Base-by-base conservation (phyloP, 2,329 filamentous ascomycete genomes). In the Curvularia sp. region DNA sequence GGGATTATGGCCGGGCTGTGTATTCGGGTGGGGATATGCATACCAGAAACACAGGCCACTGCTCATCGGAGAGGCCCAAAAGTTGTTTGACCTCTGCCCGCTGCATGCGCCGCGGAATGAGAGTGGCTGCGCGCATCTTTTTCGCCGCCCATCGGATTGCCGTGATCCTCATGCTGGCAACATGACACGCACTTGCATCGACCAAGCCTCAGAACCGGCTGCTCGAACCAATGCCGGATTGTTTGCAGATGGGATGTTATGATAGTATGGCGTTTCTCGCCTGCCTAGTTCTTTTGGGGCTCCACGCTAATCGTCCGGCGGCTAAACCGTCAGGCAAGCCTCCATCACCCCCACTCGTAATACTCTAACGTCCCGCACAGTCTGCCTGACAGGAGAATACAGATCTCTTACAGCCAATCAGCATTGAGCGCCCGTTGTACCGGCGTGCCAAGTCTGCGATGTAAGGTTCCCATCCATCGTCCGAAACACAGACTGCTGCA, bases 21-120 rank as follows among this genome's bases (percentile, higher is more conserved):
- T n/a, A 15, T 28, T 18, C 1, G n/a, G 27, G 10, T 5, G 8
- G 12, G n/a, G 21, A 27, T n/a, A 23, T 19, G n/a, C 25, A 45
- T 48, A 57, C 54, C 27, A 57, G n/a, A 10, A 57, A 57, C 5
- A 38, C 15, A 23, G 54, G 49, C 54, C 54, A 57, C 42, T 57
- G 54, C 38, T 48, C 10, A 15, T 57, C 42, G 9, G 54, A 57
- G 10, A 57, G 49, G 1, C 54, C 49, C 5, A 57, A n/a, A 6
- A 48, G 25, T 49, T 38, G 21, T 9, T 13, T 57, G 9, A 57
- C 49, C 15, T 30, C 15, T 1, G 19, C 18, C 15, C 19, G 32
- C 7, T 27, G 25, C 25, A 13, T 49, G 18, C 49, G 49, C 18
- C 43, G 49, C 32, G 42, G 55, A 7, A 57, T 53, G 32, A 38